phyloP scores from a whole-genome alignment of 257 asterid species.

The Forsythia suspensa region DNA sequence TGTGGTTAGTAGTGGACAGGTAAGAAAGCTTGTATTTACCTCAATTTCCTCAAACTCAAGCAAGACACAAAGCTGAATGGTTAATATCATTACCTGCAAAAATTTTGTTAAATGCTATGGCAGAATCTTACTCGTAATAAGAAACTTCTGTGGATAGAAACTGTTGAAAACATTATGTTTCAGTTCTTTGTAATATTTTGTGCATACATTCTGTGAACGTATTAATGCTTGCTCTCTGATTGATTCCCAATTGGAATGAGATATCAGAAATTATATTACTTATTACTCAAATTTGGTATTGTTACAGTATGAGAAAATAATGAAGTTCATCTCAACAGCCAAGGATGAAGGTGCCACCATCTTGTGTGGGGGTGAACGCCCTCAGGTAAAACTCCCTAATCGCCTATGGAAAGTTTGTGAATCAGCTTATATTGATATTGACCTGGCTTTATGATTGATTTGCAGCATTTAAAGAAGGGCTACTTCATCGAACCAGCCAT shows the following conservation, averaged over 20 bases:
- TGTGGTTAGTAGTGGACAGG: slow-evolving; percentile 68
- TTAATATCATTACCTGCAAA: slow-evolving; percentile 11
- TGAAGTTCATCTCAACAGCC: slow-evolving; percentile 69
- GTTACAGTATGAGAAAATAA: slow-evolving; percentile 70
- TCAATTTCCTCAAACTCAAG: background rate
- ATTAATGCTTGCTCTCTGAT: background rate
- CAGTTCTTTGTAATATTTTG: background rate
- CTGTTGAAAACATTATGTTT: background rate
- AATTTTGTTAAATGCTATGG: background rate
- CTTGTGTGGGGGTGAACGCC: slow-evolving; percentile 76
- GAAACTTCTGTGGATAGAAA: too few species aligned
- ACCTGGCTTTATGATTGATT: slow-evolving; percentile 13
- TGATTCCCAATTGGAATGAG: background rate
- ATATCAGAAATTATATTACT: slow-evolving; percentile 2
- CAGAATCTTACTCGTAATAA: background rate
- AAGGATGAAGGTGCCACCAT: slow-evolving; percentile 85
- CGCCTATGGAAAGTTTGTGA: background rate
- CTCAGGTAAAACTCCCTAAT: slow-evolving; percentile 46
- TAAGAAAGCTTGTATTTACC: slow-evolving; percentile 21
- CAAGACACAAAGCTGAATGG: background rate
- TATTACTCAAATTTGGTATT: slow-evolving; percentile 5
- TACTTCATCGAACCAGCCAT: slow-evolving; percentile 72
- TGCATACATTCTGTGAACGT: background rate
- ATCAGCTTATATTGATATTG: slow-evolving; percentile 12
- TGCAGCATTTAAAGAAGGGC: slow-evolving; percentile 86